Percentiles rank a stretch among this genome's conserved stretches.
phyloP scores from a whole-genome alignment of 179 eudicot species.

The Spergularia azorica region DNA sequence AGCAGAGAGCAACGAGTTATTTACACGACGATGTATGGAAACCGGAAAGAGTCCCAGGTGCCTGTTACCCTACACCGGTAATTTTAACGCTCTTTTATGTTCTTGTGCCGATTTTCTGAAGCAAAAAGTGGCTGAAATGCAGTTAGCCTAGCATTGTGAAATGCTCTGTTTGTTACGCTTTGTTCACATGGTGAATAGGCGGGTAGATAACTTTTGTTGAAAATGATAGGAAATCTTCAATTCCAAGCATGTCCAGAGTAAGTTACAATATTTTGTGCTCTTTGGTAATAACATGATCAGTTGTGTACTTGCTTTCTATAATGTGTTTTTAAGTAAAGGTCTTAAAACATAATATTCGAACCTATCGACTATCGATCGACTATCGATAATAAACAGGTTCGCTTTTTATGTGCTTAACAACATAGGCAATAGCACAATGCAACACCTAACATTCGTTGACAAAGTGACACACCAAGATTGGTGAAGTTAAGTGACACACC shows the following conservation, averaged over 20 bases:
- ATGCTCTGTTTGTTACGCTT: not conserved
- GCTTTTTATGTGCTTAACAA: no score
- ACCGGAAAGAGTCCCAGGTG: no score
- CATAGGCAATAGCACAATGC: no score
- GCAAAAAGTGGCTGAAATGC: conserved; percentile 11
- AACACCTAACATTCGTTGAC: no score
- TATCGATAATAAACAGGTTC: no score
- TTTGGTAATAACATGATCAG: not conserved
- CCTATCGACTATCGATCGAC: no score
- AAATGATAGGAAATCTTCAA: conserved; percentile 9
- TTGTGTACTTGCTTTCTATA: not conserved
- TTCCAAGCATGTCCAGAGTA: not conserved
- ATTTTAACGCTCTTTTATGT: not conserved
- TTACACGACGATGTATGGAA: conserved; percentile 10
- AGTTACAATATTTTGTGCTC: conserved; percentile 9
- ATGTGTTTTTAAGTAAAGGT: no score
- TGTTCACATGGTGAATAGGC: not conserved
- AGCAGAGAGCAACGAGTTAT: not conserved
- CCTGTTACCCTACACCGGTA: not conserved
- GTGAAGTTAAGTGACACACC: no score
- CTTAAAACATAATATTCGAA: no score
- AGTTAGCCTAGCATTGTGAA: conserved; percentile 21
- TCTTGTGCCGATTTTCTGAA: conserved; percentile 14
- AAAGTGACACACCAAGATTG: no score
- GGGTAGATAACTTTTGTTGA: conserved; percentile 15